A percentile compares a stretch with the other conserved stretches of the same genome.
phyloP scores from a whole-genome alignment of 1,284 basidiomycete genomes.

The Rhodotorula sp. region DNA sequence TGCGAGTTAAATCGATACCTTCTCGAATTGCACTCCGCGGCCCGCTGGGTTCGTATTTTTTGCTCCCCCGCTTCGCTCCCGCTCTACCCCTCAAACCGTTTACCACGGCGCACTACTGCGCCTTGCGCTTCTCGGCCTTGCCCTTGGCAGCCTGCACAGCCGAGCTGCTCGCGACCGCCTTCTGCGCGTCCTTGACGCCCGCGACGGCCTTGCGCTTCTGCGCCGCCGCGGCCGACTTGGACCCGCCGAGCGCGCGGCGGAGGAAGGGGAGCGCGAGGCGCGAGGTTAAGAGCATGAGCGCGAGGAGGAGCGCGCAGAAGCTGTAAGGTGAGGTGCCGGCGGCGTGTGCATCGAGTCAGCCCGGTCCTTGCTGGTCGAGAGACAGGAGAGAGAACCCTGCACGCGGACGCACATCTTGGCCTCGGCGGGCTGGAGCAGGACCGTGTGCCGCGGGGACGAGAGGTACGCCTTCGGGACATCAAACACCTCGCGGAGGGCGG shows the following conservation, averaged over 20 bases:
- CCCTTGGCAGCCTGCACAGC: not conserved
- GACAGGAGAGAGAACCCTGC: not conserved
- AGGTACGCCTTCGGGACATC: constrained; percentile 40
- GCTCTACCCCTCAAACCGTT: not conserved
- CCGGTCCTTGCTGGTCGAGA: too few relatives aligned
- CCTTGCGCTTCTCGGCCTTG: constrained; percentile 27
- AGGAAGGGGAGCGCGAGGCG: constrained; percentile 16
- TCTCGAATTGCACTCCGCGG: too few relatives aligned
- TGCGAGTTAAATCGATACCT: too few relatives aligned
- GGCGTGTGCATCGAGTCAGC: too few relatives aligned
- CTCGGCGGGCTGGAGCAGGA: constrained; percentile 32
- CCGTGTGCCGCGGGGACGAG: not conserved
- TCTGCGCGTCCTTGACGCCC: constrained; percentile 7
- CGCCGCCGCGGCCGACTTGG: not conserved
- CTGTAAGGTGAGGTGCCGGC: too few relatives aligned
- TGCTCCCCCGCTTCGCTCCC: not conserved
- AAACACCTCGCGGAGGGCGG: constrained; percentile 18
- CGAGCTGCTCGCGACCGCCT: constrained; percentile 2
- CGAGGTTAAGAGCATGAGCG: constrained; percentile 28
- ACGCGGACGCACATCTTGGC: constrained; percentile 38
- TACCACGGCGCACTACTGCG: constrained; percentile 1
- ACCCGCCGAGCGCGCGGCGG: not conserved
- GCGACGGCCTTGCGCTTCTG: not conserved
- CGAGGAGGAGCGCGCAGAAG: constrained; percentile 39
- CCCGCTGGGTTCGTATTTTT: too few relatives aligned